A percentile compares a stretch with the other conserved stretches of the same genome.
Evolutionary conservation across 2,329 filamentous ascomycete species (phyloP).

Genomic region (Trichophyton rubrum): DNA sequence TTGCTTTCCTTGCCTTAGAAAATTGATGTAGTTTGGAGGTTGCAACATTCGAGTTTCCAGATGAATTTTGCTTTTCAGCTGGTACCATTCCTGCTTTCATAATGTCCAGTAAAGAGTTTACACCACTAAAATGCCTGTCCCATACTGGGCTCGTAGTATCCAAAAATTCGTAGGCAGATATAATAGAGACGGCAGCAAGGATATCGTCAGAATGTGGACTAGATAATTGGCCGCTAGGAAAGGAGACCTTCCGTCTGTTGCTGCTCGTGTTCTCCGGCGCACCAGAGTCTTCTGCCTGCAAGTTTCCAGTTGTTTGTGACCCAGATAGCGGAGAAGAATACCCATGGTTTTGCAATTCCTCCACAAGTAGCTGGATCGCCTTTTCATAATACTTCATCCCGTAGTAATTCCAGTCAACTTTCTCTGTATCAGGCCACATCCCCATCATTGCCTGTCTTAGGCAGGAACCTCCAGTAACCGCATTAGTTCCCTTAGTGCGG

Average conservation of each 20-base stretch:
- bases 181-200: constrained; percentile 51
- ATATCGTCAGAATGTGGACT: constrained; percentile 43
- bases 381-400: constrained; percentile 52
- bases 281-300: constrained; percentile 25
- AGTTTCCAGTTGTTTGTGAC: constrained; percentile 26
- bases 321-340: constrained; percentile 24
- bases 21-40: constrained; percentile 28
- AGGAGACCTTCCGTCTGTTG: constrained; percentile 31
- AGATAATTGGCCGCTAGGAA: constrained; percentile 28
- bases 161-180: constrained; percentile 57
- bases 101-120: constrained; percentile 48
- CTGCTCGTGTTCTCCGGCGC: constrained; percentile 33
- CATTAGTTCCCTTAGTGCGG: constrained; percentile 41
- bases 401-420: constrained; percentile 48
- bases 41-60: constrained; percentile 12
- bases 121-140: constrained; percentile 52
- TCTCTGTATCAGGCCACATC: constrained; percentile 36
- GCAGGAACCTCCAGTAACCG: constrained; percentile 37
- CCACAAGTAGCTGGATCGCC: constrained; percentile 46
- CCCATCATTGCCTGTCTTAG: constrained; percentile 41
- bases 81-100: constrained; percentile 19
- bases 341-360: constrained; percentile 29
- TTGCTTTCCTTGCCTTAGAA: constrained; percentile 45
- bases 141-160: constrained; percentile 52
- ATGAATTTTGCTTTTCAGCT: background rate